Percentiles rank a stretch among this genome's conserved stretches.
phyloP scores from a whole-genome alignment of 768 basidiomycete genomes.

The Panaeolus papilionaceus region DNA sequence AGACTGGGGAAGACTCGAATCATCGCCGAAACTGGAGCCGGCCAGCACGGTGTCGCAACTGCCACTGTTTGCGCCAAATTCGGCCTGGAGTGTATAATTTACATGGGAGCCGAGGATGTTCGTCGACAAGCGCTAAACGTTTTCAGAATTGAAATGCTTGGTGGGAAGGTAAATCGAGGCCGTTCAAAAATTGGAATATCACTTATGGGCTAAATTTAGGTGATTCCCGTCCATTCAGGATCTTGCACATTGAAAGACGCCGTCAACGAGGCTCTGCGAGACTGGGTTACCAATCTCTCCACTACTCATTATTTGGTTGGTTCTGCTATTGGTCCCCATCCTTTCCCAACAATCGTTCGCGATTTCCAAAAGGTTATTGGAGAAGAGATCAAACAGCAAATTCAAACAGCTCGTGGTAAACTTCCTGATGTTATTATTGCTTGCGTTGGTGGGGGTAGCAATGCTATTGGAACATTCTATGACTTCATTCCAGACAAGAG shows the following conservation, averaged over 20 bases:
- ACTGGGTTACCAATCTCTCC: conserved; percentile 97
- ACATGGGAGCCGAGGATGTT: conserved; percentile 99
- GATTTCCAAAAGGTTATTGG: conserved; percentile 98
- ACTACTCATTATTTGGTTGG: conserved; percentile 97
- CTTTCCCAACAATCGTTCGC: conserved; percentile 98
- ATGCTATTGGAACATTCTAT: conserved; percentile 97
- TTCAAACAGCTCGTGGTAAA: conserved; percentile 75
- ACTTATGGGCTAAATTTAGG: conserved; percentile 48
- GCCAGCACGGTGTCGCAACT: conserved; percentile 98
- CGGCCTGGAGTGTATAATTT: conserved; percentile 92
- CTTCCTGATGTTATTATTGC: conserved; percentile 95
- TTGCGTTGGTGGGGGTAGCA: conserved; percentile 97
- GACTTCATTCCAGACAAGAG: conserved; percentile 91
- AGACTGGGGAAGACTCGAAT: conserved; percentile 96
- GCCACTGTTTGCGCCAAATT: conserved; percentile 98
- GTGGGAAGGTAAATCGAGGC: conserved; percentile 72
- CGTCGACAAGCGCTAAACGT: conserved; percentile 96
- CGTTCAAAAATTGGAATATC: not conserved
- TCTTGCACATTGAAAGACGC: conserved; percentile 97
- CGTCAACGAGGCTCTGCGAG: conserved; percentile 97
- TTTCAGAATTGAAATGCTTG: conserved; percentile 97
- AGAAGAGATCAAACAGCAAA: conserved; percentile 90
- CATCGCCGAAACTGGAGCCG: conserved; percentile 98
- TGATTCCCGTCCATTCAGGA: conserved; percentile 92
- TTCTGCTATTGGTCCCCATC: conserved; percentile 96